Evolutionary conservation across 1,284 basidiomycete genomes (phyloP).

Genomic region (Cutaneotrichosporon cutaneum): DNA sequence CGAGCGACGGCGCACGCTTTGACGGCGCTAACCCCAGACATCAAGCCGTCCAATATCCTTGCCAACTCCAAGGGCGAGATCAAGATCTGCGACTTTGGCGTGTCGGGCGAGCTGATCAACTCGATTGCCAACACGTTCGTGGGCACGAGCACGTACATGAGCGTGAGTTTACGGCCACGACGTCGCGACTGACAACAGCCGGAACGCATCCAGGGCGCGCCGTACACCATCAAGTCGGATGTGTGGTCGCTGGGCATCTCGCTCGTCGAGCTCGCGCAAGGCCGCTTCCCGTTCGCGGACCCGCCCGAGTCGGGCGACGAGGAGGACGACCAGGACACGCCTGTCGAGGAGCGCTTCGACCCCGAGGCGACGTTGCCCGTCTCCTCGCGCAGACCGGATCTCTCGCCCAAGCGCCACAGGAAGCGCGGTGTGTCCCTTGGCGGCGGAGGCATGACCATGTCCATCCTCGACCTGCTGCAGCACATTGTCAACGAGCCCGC

Average conservation of each 20-base stretch:
- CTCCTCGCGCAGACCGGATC: slow-evolving; percentile 36
- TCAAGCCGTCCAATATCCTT: slow-evolving; percentile 98
- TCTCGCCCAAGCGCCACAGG: slow-evolving; percentile 58
- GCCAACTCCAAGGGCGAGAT: slow-evolving; percentile 91
- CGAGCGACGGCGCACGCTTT: slow-evolving; percentile 56
- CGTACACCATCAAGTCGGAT: slow-evolving; percentile 96
- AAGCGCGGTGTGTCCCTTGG: slow-evolving; percentile 77
- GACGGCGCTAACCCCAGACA: slow-evolving; percentile 62
- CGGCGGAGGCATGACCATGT: slow-evolving; percentile 86
- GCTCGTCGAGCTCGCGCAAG: slow-evolving; percentile 87
- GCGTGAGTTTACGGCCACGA: slow-evolving; percentile 62
- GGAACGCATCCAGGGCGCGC: slow-evolving; percentile 96
- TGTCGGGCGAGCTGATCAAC: slow-evolving; percentile 97
- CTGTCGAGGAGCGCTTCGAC: slow-evolving; percentile 54
- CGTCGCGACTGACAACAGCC: slow-evolving; percentile 62
- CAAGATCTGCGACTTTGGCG: slow-evolving; percentile 99
- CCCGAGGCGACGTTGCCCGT: slow-evolving; percentile 48
- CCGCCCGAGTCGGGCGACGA: slow-evolving; percentile 66
- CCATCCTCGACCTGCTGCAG: slow-evolving; percentile 91
- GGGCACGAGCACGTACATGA: slow-evolving; percentile 98
- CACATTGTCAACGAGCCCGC: slow-evolving; percentile 97
- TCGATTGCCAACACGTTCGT: slow-evolving; percentile 99
- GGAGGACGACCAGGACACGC: slow-evolving; percentile 59
- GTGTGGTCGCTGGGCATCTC: slow-evolving; percentile 97
- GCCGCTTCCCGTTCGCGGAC: slow-evolving; percentile 87